These are phyloP conservation scores for Phytopythium kandeliae DNA, from an alignment of 352 stramenopile species.

Conservation along the genomic window DNA sequence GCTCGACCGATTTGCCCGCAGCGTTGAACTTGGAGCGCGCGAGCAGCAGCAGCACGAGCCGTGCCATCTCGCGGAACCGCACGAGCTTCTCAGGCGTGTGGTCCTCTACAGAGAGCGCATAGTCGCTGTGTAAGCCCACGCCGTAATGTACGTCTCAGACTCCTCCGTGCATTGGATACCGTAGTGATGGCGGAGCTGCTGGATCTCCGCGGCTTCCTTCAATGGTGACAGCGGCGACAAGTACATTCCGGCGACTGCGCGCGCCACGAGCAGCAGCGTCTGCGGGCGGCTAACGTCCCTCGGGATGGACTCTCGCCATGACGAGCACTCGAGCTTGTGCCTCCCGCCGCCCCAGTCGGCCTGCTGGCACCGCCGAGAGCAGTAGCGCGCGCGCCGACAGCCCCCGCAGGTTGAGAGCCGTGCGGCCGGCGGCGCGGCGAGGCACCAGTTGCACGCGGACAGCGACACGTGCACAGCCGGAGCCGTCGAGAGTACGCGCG, in stretches of 20 bases:
- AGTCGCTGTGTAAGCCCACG: no score
- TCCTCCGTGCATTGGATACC: slow-evolving; percentile 9
- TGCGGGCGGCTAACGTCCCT: slow-evolving; percentile 11
- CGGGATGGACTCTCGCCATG: slow-evolving; percentile 32
- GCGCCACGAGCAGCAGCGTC: slow-evolving; percentile 50
- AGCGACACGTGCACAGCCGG: slow-evolving; percentile 26
- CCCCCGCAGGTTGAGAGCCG: slow-evolving; percentile 35
- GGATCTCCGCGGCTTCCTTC: slow-evolving; percentile 14
- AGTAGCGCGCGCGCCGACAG: slow-evolving; percentile 60
- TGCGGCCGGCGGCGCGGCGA: slow-evolving; percentile 5
- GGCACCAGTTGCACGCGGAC: slow-evolving; percentile 49
- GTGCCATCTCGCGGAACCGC: slow-evolving; percentile 53
- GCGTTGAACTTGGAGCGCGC: slow-evolving; percentile 32
- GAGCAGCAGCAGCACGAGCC: slow-evolving; percentile 52
- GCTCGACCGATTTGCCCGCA: slow-evolving; percentile 13
- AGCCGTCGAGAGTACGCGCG: slow-evolving; percentile 25
- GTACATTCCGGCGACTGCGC: slow-evolving; percentile 33
- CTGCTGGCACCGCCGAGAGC: slow-evolving; percentile 58
- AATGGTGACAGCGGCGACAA: slow-evolving; percentile 1
- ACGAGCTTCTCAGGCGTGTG: slow-evolving; percentile 27
- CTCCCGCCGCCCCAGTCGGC: slow-evolving; percentile 35
- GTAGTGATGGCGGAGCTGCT: slow-evolving; percentile 39
- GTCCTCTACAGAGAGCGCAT: slow-evolving; percentile 13
- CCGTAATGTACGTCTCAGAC: no score
- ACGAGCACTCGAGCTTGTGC: slow-evolving; percentile 45